These are phyloP conservation scores for Nephelium lappaceum DNA, from an alignment of 345 rosid species.

Conservation along the genomic window DNA sequence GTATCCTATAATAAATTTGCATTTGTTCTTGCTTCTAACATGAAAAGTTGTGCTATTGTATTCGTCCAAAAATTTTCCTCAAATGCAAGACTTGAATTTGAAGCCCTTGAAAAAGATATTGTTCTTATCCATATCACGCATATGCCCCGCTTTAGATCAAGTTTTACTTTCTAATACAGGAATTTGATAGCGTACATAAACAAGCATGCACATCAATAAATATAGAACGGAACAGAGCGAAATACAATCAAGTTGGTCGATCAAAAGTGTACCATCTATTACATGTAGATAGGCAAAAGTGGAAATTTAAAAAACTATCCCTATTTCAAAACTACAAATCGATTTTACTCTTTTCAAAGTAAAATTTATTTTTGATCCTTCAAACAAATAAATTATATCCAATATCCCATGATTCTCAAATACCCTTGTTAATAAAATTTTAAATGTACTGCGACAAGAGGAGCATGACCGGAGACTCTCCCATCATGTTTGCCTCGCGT, in stretches of 20 bases:
- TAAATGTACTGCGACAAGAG: too few species aligned
- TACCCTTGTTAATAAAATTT: too few species aligned
- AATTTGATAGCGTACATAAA: neutral
- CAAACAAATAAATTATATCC: too few species aligned
- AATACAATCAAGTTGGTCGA: neutral
- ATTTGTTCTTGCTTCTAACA: neutral
- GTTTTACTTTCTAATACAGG: neutral
- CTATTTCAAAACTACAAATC: too few species aligned
- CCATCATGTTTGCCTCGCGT: too few species aligned
- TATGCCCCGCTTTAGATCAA: neutral
- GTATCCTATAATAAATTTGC: neutral
- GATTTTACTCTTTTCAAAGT: too few species aligned
- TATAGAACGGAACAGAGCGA: neutral
- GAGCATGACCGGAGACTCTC: too few species aligned
- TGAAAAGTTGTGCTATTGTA: neutral
- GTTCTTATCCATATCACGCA: slow-evolving; percentile 15
- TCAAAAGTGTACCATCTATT: neutral
- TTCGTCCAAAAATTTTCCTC: neutral
- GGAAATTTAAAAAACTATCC: too few species aligned
- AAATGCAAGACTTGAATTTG: neutral
- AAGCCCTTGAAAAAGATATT: slow-evolving; percentile 28
- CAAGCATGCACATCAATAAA: neutral
- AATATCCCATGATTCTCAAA: too few species aligned
- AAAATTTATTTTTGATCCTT: too few species aligned
- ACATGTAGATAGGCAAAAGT: too few species aligned